These are phyloP conservation scores for Astragalus glycyphyllos DNA, from an alignment of 306 rosid species.

Conservation along the genomic window DNA sequence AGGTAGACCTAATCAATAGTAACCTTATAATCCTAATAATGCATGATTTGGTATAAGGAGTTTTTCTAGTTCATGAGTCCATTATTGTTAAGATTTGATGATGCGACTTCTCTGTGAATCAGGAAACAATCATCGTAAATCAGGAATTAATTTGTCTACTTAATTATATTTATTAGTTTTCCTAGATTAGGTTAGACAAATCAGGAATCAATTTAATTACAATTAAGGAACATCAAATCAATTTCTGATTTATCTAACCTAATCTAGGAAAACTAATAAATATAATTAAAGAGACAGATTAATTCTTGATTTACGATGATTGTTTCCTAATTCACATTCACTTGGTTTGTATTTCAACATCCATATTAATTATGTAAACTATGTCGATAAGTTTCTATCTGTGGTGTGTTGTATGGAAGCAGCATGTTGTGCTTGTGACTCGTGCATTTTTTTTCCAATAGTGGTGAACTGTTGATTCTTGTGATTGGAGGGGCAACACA, in stretches of 20 bases:
- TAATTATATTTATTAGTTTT: too few relatives aligned
- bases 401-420: constrained; percentile 21
- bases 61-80: constrained; percentile 27
- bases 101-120: too few relatives aligned
- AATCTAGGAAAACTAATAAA: too few relatives aligned
- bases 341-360: constrained; percentile 34
- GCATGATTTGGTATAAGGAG: constrained; percentile 28
- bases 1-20: constrained; percentile 41
- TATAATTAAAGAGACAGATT: too few relatives aligned
- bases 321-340: too few relatives aligned
- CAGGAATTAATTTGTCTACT: too few relatives aligned
- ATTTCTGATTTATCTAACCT: too few relatives aligned
- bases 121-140: too few relatives aligned
- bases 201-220: too few relatives aligned
- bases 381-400: constrained; percentile 10
- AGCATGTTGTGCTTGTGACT: constrained; percentile 44
- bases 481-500: constrained; percentile 44
- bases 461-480: constrained; percentile 31
- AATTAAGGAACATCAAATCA: too few relatives aligned
- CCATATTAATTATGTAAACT: constrained; percentile 30
- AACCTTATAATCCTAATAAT: constrained; percentile 16
- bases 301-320: too few relatives aligned
- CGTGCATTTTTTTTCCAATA: constrained; percentile 48
- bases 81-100: constrained; percentile 6
- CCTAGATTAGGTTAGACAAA: too few relatives aligned